phyloP scores from a whole-genome alignment of 1,284 basidiomycete genomes.

The Moniliophthora roreri region DNA sequence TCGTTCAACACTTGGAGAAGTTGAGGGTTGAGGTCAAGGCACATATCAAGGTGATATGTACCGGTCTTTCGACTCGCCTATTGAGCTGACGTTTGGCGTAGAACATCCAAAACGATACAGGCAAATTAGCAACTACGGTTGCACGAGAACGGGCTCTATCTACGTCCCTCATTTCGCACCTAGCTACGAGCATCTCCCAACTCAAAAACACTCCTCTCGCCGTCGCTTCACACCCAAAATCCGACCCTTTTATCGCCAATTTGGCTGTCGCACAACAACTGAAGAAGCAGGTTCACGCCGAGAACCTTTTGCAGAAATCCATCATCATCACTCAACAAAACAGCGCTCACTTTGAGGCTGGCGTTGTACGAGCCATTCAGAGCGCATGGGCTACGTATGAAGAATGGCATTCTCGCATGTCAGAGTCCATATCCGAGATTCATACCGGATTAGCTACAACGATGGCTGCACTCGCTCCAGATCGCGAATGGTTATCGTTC shows the following conservation, averaged over 20 bases:
- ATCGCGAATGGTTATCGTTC: constrained; percentile 97
- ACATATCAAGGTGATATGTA: constrained; percentile 77
- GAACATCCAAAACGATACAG: constrained; percentile 99
- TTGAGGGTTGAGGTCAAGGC: constrained; percentile 94
- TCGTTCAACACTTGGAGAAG: constrained; percentile 97
- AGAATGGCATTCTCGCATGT: constrained; percentile 94
- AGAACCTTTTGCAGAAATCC: constrained; percentile 98
- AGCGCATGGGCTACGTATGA: constrained; percentile 97
- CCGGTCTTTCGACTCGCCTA: constrained; percentile 4
- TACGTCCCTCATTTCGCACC: constrained; percentile 84
- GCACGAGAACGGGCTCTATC: constrained; percentile 94
- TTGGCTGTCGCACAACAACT: constrained; percentile 85
- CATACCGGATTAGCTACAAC: constrained; percentile 77
- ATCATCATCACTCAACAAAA: constrained; percentile 99
- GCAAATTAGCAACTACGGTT: constrained; percentile 91
- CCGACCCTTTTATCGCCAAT: constrained; percentile 63
- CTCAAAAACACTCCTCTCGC: constrained; percentile 96
- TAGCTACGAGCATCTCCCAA: constrained; percentile 84
- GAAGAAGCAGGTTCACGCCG: constrained; percentile 93
- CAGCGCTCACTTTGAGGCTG: constrained; percentile 96
- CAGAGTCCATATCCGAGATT: constrained; percentile 76
- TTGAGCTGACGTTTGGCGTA: constrained; percentile 24
- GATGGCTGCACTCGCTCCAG: constrained; percentile 86
- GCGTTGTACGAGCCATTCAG: constrained; percentile 93
- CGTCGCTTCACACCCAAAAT: constrained; percentile 43